Evolutionary conservation across 331 rosid species (phyloP), one percentile per base, ranked within the genome.

Genomic region (Rhamnella rubrinervis): DNA sequence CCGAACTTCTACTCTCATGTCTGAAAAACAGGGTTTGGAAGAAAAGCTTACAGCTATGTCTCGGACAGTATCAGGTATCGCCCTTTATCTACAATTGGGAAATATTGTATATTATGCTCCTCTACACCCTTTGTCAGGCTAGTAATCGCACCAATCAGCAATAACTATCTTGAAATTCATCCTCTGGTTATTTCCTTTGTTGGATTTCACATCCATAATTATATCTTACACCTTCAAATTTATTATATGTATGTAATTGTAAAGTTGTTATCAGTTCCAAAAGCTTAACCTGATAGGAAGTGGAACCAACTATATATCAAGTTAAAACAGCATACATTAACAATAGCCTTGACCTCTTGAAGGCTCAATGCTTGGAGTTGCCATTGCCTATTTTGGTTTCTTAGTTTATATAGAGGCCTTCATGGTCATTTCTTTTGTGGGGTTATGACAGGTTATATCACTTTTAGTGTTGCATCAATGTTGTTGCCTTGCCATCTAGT

Each of bases 1-100:
- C 65, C 67, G 51, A 60, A 77, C 86, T 65, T 78, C 91, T 44
- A 71, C 67, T 52, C 85, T 93, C 46, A 21, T 75, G 59, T 84
- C 88, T 80, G 95, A 87, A 78, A 93, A 93, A 82, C 92, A 83
- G 76, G 89, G 81, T 70, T 68, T 93, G 81, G 97, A 88, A 71
- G 92, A 88, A 79, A 87, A 85, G 69, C 85, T 93, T 61, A 66
- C 80, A 71, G 82, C 82, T 65, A 65, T 86, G 69, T 76, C 88
- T 14, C 71, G 49, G 73, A 84, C 50, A 61, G 81, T 79, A 56
- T 69, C 96, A 81, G 98, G 95, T 93, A 72, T 75, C 60, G 31
- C 61, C 56, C 52, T 11, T 71, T 19, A 67, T 23, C 21, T 19
- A 16, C 59, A 35, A 55, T 59, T 59, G 8, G 19, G 37, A 69